Evolutionary conservation across 2,329 filamentous ascomycete species (phyloP).

Genomic region (Cadophora malorum): DNA sequence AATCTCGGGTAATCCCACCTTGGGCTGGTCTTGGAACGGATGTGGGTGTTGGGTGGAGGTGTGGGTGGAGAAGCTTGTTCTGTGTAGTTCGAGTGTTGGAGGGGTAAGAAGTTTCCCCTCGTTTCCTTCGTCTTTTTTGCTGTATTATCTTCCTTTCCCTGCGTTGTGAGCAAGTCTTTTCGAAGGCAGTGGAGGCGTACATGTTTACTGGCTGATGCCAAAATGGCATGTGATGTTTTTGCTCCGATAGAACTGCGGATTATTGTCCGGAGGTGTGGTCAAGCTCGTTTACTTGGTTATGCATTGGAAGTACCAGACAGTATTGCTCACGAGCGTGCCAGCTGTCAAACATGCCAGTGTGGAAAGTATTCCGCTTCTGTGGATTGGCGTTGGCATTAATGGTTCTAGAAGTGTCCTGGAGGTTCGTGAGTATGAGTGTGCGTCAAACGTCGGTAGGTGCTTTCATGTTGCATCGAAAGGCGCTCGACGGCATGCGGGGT

Average conservation of each 20-base stretch:
- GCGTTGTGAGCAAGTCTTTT: neutral
- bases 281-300: neutral
- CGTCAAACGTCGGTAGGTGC: neutral
- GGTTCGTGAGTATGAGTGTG: neutral
- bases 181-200: too few species aligned
- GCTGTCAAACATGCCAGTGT: neutral
- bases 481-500: neutral
- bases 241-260: neutral
- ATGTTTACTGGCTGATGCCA: neutral
- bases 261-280: neutral
- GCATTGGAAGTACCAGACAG: neutral
- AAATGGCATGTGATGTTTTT: neutral
- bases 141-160: neutral
- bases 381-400: neutral
- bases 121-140: neutral
- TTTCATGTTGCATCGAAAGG: neutral
- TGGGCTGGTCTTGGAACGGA: neutral
- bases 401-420: neutral
- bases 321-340: neutral
- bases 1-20: conserved; percentile 12
- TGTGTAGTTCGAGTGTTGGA: neutral
- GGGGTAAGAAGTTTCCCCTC: neutral
- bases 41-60: neutral
- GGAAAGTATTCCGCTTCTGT: neutral
- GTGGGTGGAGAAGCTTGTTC: conserved; percentile 13